Percentiles rank a stretch among this genome's conserved stretches.
Conservation (phyloP, 371 early-diverging fungal genomes). For the Circinella umbellata region DNA sequence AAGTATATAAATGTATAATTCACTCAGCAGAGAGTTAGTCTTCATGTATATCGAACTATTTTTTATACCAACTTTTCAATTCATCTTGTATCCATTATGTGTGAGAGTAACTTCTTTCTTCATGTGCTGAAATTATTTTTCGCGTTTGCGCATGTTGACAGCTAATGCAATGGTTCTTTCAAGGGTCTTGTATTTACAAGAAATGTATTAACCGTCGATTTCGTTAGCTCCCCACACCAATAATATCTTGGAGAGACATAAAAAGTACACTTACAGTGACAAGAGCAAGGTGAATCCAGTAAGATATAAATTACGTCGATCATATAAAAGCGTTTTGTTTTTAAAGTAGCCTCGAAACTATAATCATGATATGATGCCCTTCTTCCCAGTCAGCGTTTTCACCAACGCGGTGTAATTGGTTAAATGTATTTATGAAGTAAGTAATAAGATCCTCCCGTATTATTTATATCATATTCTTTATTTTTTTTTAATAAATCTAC, state of each 20-base stretch:
- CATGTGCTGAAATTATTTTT: conserved; percentile 65
- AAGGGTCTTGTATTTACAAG: conserved; percentile 53
- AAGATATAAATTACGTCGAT: conserved; percentile 90
- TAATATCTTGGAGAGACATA: background rate
- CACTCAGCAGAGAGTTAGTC: too few relatives aligned
- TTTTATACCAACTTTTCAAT: too few relatives aligned
- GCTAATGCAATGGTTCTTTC: conserved; percentile 78
- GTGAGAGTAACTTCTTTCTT: conserved; percentile 50
- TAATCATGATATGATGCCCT: conserved; percentile 41
- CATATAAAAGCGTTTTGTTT: conserved; percentile 82
- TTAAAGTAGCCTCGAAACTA: conserved; percentile 63
- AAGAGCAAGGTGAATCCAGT: conserved; percentile 89
- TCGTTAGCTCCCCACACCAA: background rate
- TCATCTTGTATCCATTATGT: background rate
- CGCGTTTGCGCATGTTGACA: conserved; percentile 66
- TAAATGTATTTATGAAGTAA: conserved; percentile 61
- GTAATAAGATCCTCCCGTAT: too few relatives aligned
- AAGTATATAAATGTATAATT: background rate
- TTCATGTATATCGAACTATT: too few relatives aligned
- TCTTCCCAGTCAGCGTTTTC: conserved; percentile 37
- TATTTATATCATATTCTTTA: too few relatives aligned
- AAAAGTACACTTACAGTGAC: conserved; percentile 62
- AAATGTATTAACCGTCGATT: background rate
- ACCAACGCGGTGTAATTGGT: conserved; percentile 67
- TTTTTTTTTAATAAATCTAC: background rate